Base-by-base conservation (phyloP, 495 filamentous ascomycete genomes). In the Cercophora newfieldiana region DNA sequence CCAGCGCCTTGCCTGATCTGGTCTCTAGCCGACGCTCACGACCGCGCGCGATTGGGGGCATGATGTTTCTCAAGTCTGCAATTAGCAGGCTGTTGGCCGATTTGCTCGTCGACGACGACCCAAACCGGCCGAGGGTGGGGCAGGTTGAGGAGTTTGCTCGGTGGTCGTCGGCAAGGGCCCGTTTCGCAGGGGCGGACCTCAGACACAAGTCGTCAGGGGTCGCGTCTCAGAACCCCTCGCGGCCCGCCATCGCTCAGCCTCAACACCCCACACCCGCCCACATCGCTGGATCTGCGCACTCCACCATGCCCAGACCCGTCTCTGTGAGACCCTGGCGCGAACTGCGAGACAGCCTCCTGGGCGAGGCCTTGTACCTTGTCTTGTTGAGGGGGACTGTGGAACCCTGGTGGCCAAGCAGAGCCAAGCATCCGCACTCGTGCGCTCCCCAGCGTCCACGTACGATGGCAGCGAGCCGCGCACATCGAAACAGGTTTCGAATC, bases 131-230 rank as follows among this genome's bases (percentile, higher is more conserved):
- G 26, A 18, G 24, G 54, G 18, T 28, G 54, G 26, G 33, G 22
- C 44, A n/a, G n/a, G n/a, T 60, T 16, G 64, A 37, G 55, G 69
- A 64, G 28, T 58, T 66, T 58, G 51, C 24, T 25, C 29, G 61
- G 28, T 28, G 26, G 30, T 24, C 50, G 16, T 33, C 29, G 50
- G 64, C 64, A 55, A 16, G 48, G 68, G 63, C 66, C 55, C 60
- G 74, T 76, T 69, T 76, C 75, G 72, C 66, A 68, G 71, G 61
- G 75, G 61, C 70, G 55, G 66, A 66, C 69, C 72, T 75, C 74
- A 68, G 72, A 78, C 75, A 70, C 66, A 53, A 70, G 68, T 53
- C 65, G 75, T 78, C 75, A 72, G 69, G 72, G 69, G 67, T 68
- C 67, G 24, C 26, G 75, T 78, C 74, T 78, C 75, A 78, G 44